Evolutionary conservation across 2,329 filamentous ascomycete species (phyloP).

Genomic region (Calonectria hongkongensis): DNA sequence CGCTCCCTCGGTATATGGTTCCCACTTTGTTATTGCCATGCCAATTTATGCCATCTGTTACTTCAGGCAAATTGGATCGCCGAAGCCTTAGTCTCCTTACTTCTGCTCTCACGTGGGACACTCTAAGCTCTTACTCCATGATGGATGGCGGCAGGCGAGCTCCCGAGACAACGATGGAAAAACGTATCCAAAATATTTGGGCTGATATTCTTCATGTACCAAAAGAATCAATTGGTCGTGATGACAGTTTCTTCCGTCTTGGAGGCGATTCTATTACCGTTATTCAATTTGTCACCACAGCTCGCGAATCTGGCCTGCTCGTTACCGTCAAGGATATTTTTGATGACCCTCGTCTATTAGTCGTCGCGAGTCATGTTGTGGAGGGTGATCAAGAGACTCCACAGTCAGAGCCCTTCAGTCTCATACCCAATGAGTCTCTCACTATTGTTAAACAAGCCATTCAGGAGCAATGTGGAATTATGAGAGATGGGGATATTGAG

Average conservation of each 20-base stretch:
- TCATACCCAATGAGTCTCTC: neutral
- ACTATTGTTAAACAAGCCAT: neutral
- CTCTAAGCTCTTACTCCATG: neutral
- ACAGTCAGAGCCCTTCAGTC: slow-evolving; percentile 1
- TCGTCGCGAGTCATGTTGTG: neutral
- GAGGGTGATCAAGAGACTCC: neutral
- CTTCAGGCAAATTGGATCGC: slow-evolving; percentile 42
- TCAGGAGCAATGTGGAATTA: slow-evolving; percentile 1
- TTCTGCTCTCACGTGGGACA: neutral
- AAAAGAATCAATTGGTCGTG: neutral
- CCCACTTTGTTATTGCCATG: slow-evolving; percentile 39
- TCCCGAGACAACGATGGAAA: neutral
- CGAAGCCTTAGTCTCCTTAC: slow-evolving; percentile 8
- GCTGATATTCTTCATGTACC: neutral
- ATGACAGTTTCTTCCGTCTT: slow-evolving; percentile 38
- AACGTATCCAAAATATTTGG: neutral
- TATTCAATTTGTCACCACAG: slow-evolving; percentile 50
- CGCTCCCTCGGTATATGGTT: slow-evolving; percentile 44
- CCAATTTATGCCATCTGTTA: slow-evolving; percentile 18
- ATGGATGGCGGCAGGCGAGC: neutral
- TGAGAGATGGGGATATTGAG: slow-evolving; percentile 43
- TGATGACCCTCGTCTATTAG: slow-evolving; percentile 17
- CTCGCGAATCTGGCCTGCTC: neutral
- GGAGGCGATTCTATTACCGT: slow-evolving; percentile 42
- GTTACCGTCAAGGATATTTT: slow-evolving; percentile 40